Evolutionary conservation across 352 stramenopile genomes (phyloP), one percentile per base, ranked within the genome.

Genomic region (Pythium phragmitis): DNA sequence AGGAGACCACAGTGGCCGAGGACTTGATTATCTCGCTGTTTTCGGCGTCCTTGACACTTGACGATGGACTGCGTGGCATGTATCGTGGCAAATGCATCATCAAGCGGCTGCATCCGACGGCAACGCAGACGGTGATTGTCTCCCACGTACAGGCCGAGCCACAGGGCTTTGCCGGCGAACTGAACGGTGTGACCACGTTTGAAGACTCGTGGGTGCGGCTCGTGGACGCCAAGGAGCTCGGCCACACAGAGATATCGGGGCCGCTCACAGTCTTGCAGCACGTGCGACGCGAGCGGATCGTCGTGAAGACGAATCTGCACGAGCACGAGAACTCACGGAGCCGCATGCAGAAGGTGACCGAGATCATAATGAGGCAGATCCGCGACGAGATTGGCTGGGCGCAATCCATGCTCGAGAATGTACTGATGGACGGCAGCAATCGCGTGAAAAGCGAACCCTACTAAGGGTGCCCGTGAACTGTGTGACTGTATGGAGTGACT

Each of bases 191-290:
- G n/a, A 41, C 7, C 16, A 28, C 34, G 1, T 30, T 56, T 1
- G 52, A 61, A 43, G 60, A 67, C 14, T 51, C 60, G 41, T 67
- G 60, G 60, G 19, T 67, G 11, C 60, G 60, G 11, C n/a, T 67
- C 7, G 36, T 61, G 3, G 51, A 60, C 17, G 60, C 52, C 4
- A 46, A 42, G 6, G 51, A 60, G 16, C 13, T 67, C 7, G 60
- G 60, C 17, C 60, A 67, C 43, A 23, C 30, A 9, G n/a, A 60
- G 13, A 4, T 67, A 0, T 3, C 7, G 4, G 45, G 39, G 11
- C 30, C 51, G 4, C 42, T 67, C 1, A 67, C 60, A 26, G 50
- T 67, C 8, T 19, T 67, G 2, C 60, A 67, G 50, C 50, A 67
- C 14, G 58, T 59, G 16, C 58, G 49, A 33, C 23, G 58, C 1